Base-by-base conservation (phyloP, 768 basidiomycete genomes). In the Stropharia rugosoannulata region DNA sequence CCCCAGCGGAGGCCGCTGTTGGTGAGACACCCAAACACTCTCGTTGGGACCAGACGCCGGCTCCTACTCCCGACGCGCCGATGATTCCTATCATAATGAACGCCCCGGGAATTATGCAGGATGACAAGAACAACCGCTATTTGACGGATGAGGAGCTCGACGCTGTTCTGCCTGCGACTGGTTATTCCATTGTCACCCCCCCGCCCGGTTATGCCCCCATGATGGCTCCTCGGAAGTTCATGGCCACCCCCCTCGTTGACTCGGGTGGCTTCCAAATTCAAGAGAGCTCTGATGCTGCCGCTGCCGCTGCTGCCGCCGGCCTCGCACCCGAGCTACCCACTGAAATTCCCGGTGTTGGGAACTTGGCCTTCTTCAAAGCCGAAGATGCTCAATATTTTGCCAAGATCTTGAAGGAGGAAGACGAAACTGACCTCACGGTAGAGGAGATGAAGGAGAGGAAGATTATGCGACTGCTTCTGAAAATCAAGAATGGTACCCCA, bases 391-490 rank as follows among this genome's bases (percentile, higher is more conserved):
- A 95, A 68, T 99, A 98, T 73, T 98, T 99, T 61, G 89, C 94
- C 50, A 97, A 98, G 72, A 95, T 98, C 58, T 70, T 93, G 53
- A 93, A 91, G 67, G 93, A 97, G 73, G 95, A 96, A 70, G 94
- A 98, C 64, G 97, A 98, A 73, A 90, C 88, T 1, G 86, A 90
- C 68, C 78, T 98, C 45, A 85, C 90, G 0, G 90, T 98, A 7
- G 97, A 98, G 48, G 97, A 99, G 76, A 90, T 98, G 86, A 99
- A 99, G 75, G 97, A 98, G 75, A 87, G 96, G 67, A 99, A 98
- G 73, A 98, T 98, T 64, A 98, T 98, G 95, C 89, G 97, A 22
- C 75, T 99, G 19, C 78, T 99, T 51, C 82, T 99, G 63, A 98
- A 98, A 75, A 98, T 99, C 75, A 98, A 99, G 80, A 99, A 98